A percentile compares a stretch with the other conserved stretches of the same genome.
Evolutionary conservation across 139 green algal species (phyloP).

Genomic region (Coelastrella sp.): DNA sequence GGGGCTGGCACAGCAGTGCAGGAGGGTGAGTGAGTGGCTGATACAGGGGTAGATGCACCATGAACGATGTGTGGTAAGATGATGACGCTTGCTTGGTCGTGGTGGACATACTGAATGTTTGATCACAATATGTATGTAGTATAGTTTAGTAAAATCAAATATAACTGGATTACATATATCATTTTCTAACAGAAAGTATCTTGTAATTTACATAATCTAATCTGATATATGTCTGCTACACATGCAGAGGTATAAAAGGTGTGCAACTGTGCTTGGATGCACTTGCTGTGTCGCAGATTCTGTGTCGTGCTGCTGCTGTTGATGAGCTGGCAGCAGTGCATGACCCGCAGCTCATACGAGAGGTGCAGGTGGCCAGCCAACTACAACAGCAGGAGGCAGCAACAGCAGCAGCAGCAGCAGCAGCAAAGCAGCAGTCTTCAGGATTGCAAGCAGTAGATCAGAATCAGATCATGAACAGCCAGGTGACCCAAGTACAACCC

Average conservation of each 20-base stretch:
- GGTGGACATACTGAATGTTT: too few relatives aligned
- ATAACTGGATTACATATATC: too few relatives aligned
- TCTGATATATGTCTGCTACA: too few relatives aligned
- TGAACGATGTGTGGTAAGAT: not conserved
- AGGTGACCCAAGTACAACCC: not conserved
- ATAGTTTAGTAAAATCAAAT: too few relatives aligned
- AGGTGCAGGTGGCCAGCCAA: slow-evolving; percentile 17
- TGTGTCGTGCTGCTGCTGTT: slow-evolving; percentile 5
- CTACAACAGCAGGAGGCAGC: slow-evolving; percentile 26
- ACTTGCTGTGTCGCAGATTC: not conserved
- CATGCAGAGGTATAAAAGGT: not conserved
- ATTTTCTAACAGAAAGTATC: too few relatives aligned
- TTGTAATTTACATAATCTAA: too few relatives aligned
- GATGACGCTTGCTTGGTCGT: not conserved
- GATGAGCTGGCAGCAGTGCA: slow-evolving; percentile 47
- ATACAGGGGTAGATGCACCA: too few relatives aligned
- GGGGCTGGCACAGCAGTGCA: slow-evolving; percentile 17
- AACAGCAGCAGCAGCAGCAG: slow-evolving; percentile 32
- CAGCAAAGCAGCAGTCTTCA: not conserved
- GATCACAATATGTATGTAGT: too few relatives aligned
- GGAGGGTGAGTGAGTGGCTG: not conserved
- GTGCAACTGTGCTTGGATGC: not conserved
- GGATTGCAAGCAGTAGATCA: not conserved
- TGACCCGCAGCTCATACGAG: slow-evolving; percentile 20
- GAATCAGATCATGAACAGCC: not conserved